Base-by-base conservation (phyloP, 2,329 filamentous ascomycete genomes). In the Colletotrichum brevisporum region DNA sequence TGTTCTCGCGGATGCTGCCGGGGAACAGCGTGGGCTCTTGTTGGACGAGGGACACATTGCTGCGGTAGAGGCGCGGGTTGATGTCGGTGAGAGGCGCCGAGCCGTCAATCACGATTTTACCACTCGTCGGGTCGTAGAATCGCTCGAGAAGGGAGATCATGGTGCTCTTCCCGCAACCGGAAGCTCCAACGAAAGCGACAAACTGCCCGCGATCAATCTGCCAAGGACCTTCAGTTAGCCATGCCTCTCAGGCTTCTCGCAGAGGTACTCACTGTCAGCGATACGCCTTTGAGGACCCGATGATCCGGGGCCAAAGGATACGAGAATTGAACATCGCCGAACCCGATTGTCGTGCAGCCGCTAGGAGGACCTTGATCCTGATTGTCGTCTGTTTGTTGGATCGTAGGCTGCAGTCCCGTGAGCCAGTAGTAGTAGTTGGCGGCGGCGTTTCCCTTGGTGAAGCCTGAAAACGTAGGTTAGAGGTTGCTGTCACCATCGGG, bases 91-190 rank as follows among this genome's bases (percentile, higher is more conserved):
- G 65, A 10, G 69, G 36, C 3, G 31, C 39, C 2, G 52, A 43
- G 21, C 26, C 45, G 47, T 71, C 69, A 5, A 71, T 48, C 1
- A 12, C 16, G 39, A 69, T 65, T 6, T 26, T 41, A 10, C 65
- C 66, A 26, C 18, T 62, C 0, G 47, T 53, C 2, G 65, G 65
- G 31, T 71, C 69, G 36, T 71, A 69, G 53, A 69, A 83, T 1
- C 83, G 78, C 67, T 85, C 80, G 0, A 86, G 75, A 65, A 86
- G 78, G 5, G 85, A 83, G 56, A 91, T 83, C 59, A 88, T 86
- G 0, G 89, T 91, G 1, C 85, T 88, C 75, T 91, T 91, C 1
- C 88, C 88, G 61, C 85, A 88, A 4, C 88, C 87, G 0, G 84
- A 86, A 8, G 85, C 78, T 5, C 88, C 88, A 0, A 90, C 87